These are phyloP conservation scores for Crithidia mellificae DNA, from an alignment of 208 protist species.

Conservation along the genomic window DNA sequence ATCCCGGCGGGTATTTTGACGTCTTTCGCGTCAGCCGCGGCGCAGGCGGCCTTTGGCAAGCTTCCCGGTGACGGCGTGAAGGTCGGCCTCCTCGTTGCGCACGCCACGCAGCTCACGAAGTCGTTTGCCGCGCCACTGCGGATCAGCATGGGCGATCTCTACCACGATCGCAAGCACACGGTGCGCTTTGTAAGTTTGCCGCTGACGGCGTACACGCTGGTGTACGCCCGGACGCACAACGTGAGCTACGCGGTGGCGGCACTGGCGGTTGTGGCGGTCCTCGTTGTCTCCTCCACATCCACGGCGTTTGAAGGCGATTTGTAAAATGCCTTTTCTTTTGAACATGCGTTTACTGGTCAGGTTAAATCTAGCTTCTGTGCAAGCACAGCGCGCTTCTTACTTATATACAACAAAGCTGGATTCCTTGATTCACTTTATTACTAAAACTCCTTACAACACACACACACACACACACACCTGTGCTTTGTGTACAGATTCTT, in stretches of 20 bases:
- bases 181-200: slow-evolving; percentile 27
- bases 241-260: slow-evolving; percentile 18
- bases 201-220: slow-evolving; percentile 26
- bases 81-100: slow-evolving; percentile 19
- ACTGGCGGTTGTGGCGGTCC: neutral
- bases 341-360: no score
- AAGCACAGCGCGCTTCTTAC: no score
- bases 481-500: no score
- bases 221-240: slow-evolving; percentile 25
- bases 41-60: slow-evolving; percentile 11
- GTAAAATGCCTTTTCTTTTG: no score
- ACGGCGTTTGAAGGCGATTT: slow-evolving; percentile 7
- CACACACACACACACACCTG: no score
- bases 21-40: slow-evolving; percentile 1
- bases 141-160: slow-evolving; percentile 15
- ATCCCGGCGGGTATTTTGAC: slow-evolving; percentile 33
- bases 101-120: slow-evolving; percentile 31
- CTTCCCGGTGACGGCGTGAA: slow-evolving; percentile 13
- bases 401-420: no score
- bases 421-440: no score
- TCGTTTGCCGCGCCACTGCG: slow-evolving; percentile 30
- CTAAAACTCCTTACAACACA: no score
- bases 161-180: slow-evolving; percentile 17
- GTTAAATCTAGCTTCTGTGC: no score
- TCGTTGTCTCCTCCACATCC: neutral